phyloP scores from a whole-genome alignment of 352 stramenopile species.

The Phytophthora boehmeriae region DNA sequence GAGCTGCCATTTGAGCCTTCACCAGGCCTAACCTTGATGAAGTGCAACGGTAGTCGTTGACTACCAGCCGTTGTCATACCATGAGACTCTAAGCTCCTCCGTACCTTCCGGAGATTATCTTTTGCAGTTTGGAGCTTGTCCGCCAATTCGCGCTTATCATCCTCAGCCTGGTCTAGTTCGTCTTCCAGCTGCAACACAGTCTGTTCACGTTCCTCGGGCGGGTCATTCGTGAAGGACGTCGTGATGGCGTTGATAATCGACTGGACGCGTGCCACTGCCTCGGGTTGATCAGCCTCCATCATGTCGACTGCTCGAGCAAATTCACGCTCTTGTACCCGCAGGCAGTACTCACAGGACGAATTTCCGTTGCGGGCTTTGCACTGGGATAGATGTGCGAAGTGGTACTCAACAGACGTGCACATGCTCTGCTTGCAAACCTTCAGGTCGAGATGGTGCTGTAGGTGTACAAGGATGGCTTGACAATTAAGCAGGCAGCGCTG shows the following conservation, averaged over 20 bases:
- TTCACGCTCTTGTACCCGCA: constrained; percentile 57
- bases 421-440: constrained; percentile 56
- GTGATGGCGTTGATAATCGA: constrained; percentile 57
- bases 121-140: constrained; percentile 43
- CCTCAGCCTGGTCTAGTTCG: constrained; percentile 61
- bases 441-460: constrained; percentile 68
- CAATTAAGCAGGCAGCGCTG: constrained; percentile 58
- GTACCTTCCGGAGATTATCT: constrained; percentile 40
- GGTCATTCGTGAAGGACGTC: constrained; percentile 44
- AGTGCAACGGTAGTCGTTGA: constrained; percentile 47
- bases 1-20: constrained; percentile 9
- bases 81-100: constrained; percentile 40
- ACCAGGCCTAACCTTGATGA: constrained; percentile 34
- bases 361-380: constrained; percentile 42
- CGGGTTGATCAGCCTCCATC: constrained; percentile 54
- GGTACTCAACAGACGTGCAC: constrained; percentile 61
- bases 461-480: constrained; percentile 56
- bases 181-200: constrained; percentile 59
- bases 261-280: constrained; percentile 61
- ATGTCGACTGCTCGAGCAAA: constrained; percentile 49
- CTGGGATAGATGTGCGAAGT: constrained; percentile 62
- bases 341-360: constrained; percentile 59
- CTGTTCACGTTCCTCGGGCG: constrained; percentile 42
- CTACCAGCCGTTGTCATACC: constrained; percentile 20
- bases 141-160: constrained; percentile 52